Percentiles rank a stretch among this genome's conserved stretches.
Conservation (phyloP, 2,329 filamentous ascomycete genomes). For the Magnaporthales sp. region DNA sequence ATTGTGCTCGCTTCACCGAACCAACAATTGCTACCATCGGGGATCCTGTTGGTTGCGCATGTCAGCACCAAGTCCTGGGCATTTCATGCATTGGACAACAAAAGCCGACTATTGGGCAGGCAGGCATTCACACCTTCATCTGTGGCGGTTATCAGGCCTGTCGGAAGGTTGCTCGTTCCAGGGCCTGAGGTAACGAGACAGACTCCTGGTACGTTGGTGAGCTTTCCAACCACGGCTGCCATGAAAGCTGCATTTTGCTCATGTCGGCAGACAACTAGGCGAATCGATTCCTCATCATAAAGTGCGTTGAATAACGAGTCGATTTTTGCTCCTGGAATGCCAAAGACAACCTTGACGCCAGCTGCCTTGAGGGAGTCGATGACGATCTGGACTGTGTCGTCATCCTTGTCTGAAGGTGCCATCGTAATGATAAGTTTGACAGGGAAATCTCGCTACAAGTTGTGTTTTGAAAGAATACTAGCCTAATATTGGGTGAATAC, state of each 20-base stretch:
- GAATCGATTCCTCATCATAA: conserved; percentile 35
- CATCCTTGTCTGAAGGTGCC: neutral
- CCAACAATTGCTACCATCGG: conserved; percentile 40
- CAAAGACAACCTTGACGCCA: conserved; percentile 35
- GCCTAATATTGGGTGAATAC: neutral
- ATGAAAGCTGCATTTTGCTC: conserved; percentile 43
- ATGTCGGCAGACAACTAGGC: conserved; percentile 35
- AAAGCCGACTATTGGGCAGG: too few relatives aligned
- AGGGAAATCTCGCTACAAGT: neutral
- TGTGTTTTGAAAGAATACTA: neutral
- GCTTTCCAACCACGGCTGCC: conserved; percentile 34
- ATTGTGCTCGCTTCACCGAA: conserved; percentile 32
- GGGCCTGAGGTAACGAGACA: conserved; percentile 38
- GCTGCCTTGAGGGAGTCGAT: conserved; percentile 23
- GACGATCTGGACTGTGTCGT: conserved; percentile 19
- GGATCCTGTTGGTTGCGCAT: conserved; percentile 12
- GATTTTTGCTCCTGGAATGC: conserved; percentile 38
- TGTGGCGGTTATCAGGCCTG: conserved; percentile 35
- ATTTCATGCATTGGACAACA: too few relatives aligned
- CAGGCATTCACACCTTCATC: conserved; percentile 25
- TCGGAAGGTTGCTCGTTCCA: conserved; percentile 36
- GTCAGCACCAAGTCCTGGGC: neutral
- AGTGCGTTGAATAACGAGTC: conserved; percentile 38
- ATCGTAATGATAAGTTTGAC: neutral
- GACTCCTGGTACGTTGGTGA: conserved; percentile 35